Percentiles rank a stretch among this genome's conserved stretches.
Evolutionary conservation across 1,139 yeast genomes (phyloP).

Genomic region (Eremothecium coryli): DNA sequence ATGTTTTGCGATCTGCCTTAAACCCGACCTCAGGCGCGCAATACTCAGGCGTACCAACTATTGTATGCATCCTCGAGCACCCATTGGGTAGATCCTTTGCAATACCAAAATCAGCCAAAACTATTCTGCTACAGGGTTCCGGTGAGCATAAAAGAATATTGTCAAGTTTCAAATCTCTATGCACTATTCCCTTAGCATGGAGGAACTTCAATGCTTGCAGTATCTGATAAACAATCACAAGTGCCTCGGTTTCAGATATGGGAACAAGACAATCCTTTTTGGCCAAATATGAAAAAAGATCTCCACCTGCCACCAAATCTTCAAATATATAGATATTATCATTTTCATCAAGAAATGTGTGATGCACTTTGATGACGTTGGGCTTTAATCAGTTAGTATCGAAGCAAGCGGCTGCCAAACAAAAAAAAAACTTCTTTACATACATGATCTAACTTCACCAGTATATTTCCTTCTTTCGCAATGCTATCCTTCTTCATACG

Average conservation of each 20-base stretch:
- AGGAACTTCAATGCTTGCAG: constrained; percentile 45
- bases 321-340: constrained; percentile 41
- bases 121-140: constrained; percentile 41
- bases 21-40: constrained; percentile 59
- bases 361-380: constrained; percentile 38
- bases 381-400: no score
- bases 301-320: constrained; percentile 54
- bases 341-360: constrained; percentile 33
- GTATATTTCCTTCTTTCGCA: constrained; percentile 37
- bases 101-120: constrained; percentile 60
- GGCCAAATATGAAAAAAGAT: constrained; percentile 50
- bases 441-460: constrained; percentile 36
- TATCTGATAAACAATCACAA: constrained; percentile 48
- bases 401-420: no score
- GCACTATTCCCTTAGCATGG: constrained; percentile 43
- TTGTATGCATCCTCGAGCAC: constrained; percentile 40
- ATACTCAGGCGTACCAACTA: constrained; percentile 61
- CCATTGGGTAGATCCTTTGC: constrained; percentile 37
- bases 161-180: constrained; percentile 50
- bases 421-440: no score
- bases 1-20: constrained; percentile 24
- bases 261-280: constrained; percentile 35
- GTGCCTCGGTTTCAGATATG: constrained; percentile 45
- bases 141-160: constrained; percentile 48
- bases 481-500: constrained; percentile 29